Conservation (phyloP, 192 early-diverging fungal species). For the Linnemannia exigua region DNA sequence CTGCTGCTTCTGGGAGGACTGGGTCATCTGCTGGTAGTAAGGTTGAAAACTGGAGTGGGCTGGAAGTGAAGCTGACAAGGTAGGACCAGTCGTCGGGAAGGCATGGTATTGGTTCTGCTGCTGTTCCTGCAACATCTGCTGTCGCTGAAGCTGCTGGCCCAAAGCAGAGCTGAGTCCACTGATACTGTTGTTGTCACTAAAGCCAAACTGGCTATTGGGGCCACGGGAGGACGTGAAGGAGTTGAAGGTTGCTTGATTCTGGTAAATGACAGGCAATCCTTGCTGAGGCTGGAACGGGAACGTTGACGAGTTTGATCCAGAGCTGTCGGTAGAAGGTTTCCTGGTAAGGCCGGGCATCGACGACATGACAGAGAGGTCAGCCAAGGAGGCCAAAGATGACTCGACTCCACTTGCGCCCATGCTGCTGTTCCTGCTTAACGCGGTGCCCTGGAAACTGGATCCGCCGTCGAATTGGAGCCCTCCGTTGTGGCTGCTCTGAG, state of each 20-base stretch:
- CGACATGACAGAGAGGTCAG: slow-evolving; percentile 36
- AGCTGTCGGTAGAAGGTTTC: background rate
- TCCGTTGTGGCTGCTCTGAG: slow-evolving; percentile 12
- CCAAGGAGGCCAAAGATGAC: slow-evolving; percentile 27
- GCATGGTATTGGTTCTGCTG: slow-evolving; percentile 14
- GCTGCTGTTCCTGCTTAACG: background rate
- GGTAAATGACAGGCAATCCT: slow-evolving; percentile 18
- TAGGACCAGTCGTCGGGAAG: background rate
- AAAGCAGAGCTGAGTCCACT: slow-evolving; percentile 19
- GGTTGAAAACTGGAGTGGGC: slow-evolving; percentile 10
- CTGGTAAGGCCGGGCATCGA: background rate
- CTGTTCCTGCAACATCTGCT: slow-evolving; percentile 30
- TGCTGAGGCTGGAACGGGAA: slow-evolving; percentile 16
- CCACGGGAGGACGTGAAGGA: background rate
- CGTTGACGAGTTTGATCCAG: background rate
- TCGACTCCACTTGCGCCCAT: slow-evolving; percentile 9
- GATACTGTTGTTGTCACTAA: background rate
- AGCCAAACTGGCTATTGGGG: background rate
- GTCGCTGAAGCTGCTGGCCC: slow-evolving; percentile 29
- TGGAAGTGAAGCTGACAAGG: slow-evolving; percentile 30
- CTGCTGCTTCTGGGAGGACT: background rate
- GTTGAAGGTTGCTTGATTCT: slow-evolving; percentile 13
- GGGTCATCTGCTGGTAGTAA: slow-evolving; percentile 15
- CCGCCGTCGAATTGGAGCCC: background rate
- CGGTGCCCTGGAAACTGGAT: background rate